Conservation (phyloP, 106 monocot genomes). For the Dioscorea dumetorum region DNA sequence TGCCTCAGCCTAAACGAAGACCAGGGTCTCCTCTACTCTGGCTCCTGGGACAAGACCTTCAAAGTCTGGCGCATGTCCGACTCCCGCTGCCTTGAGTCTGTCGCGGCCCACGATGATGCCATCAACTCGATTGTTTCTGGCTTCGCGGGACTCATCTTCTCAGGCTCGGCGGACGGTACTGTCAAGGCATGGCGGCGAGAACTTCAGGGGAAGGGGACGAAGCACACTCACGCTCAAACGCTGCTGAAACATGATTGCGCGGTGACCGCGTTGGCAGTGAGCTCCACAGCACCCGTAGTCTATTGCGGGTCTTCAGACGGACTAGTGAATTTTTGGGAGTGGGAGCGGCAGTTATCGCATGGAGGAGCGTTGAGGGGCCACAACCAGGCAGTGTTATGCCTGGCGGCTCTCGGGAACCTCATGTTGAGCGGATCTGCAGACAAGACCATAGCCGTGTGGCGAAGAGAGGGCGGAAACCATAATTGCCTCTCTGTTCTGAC, state of each 20-base stretch:
- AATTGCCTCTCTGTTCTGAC: conserved; percentile 38
- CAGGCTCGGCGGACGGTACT: conserved; percentile 70
- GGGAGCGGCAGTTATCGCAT: conserved; percentile 10
- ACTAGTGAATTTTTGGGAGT: conserved; percentile 37
- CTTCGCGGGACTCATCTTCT: conserved; percentile 40
- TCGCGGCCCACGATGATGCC: conserved; percentile 52
- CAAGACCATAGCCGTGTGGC: conserved; percentile 61
- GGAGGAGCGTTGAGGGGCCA: conserved; percentile 33
- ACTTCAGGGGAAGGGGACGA: conserved; percentile 12
- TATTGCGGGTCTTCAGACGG: conserved; percentile 71
- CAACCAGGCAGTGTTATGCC: conserved; percentile 51
- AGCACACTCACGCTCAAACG: conserved; percentile 25
- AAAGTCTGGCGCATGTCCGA: conserved; percentile 66
- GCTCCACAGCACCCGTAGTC: conserved; percentile 20
- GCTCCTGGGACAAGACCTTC: conserved; percentile 62
- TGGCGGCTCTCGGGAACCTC: conserved; percentile 33
- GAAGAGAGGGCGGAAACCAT: conserved; percentile 30
- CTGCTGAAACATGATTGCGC: conserved; percentile 40
- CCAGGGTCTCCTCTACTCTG: conserved; percentile 48
- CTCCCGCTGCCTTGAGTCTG: conserved; percentile 48
- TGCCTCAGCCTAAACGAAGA: conserved; percentile 41
- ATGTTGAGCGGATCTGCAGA: conserved; percentile 57
- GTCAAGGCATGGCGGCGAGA: conserved; percentile 64
- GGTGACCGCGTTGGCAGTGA: conserved; percentile 48
- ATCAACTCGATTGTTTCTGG: conserved; percentile 38